Base-by-base conservation (phyloP, 495 filamentous ascomycete species). In the Cercophora scortea region DNA sequence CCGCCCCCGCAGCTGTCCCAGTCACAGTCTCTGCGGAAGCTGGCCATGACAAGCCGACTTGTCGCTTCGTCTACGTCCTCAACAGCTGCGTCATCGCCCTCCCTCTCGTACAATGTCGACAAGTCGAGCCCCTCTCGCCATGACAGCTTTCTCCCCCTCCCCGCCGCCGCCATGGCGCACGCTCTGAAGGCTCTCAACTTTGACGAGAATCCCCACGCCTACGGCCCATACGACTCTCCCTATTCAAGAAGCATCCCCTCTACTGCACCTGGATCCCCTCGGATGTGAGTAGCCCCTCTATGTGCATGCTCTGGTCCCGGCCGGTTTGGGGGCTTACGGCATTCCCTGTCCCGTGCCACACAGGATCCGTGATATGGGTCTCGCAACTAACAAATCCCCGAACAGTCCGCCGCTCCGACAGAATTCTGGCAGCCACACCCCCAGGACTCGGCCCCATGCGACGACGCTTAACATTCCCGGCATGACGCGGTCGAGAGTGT, bases 401-500 rank as follows among this genome's bases (percentile, higher is more conserved):
- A 45, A 62, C 45, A 86, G 70, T 49, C 79, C 63, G 49, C 80
- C 67, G 52, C 64, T 71, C 56, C 72, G 79, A 61, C 78, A 80
- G 51, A 80, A 82, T 45, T 87, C 84, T 3, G 80, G 81, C 49
- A 71, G 73, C 44, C 75, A 75, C 6, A 84, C 82, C 13, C 83
- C 84, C 35, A 69, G 78, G 48, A 70, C 79, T 42, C 80, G 85
- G 42, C 77, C 86, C 36, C 87, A 89, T 66, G 86, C 88, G 16
- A 90, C 88, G 10, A 92, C 88, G 15, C 79, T 93, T 49, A 89
- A 90, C 65, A 91, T 93, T 49, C 88, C 88, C 39, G 86, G 76
- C 40, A 80, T 98, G 76, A 98, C 93, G 38, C 87, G 87, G 62
- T 96, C 91, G 39, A 88, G 86, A 63, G 88, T 92, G 16, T 96